Conservation (phyloP, 805 yeast species). For the Ogataea neopini region DNA sequence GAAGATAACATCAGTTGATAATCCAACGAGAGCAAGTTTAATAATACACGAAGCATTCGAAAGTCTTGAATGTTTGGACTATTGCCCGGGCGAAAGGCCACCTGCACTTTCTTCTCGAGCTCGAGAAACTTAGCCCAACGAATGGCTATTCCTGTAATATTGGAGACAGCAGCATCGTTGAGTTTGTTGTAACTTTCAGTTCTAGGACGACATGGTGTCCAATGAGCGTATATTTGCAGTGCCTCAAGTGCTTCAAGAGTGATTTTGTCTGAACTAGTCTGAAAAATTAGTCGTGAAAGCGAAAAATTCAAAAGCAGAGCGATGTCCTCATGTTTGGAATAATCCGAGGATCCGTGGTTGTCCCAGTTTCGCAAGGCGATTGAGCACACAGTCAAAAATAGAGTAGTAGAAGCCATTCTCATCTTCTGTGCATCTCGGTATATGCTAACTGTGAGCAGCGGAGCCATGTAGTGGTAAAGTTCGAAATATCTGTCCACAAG, state of each 20-base stretch:
- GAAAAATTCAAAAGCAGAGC: constrained; percentile 16
- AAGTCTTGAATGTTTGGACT: constrained; percentile 13
- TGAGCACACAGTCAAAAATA: constrained; percentile 16
- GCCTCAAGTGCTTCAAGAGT: constrained; percentile 20
- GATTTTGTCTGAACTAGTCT: constrained; percentile 13
- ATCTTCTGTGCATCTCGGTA: constrained; percentile 16
- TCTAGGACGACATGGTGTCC: constrained; percentile 15
- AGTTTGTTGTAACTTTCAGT: constrained; percentile 3
- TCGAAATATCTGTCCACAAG: constrained; percentile 18
- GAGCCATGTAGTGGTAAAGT: constrained; percentile 19
- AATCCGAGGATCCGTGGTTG: not conserved
- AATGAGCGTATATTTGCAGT: constrained; percentile 20
- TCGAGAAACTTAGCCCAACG: constrained; percentile 19
- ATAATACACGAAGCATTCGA: constrained; percentile 15
- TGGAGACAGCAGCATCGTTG: constrained; percentile 20
- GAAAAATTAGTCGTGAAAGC: constrained; percentile 12
- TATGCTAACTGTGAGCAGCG: constrained; percentile 16
- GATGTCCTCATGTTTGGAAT: constrained; percentile 13
- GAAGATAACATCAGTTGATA: constrained; percentile 21
- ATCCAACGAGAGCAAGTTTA: constrained; percentile 19
- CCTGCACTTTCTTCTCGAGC: constrained; percentile 12
- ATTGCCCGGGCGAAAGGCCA: constrained; percentile 9
- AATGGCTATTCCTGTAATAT: constrained; percentile 18
- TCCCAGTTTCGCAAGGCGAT: constrained; percentile 17
- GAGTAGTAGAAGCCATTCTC: constrained; percentile 12